Evolutionary conservation across 768 basidiomycete genomes (phyloP).

Genomic region (Pisolithus albus): DNA sequence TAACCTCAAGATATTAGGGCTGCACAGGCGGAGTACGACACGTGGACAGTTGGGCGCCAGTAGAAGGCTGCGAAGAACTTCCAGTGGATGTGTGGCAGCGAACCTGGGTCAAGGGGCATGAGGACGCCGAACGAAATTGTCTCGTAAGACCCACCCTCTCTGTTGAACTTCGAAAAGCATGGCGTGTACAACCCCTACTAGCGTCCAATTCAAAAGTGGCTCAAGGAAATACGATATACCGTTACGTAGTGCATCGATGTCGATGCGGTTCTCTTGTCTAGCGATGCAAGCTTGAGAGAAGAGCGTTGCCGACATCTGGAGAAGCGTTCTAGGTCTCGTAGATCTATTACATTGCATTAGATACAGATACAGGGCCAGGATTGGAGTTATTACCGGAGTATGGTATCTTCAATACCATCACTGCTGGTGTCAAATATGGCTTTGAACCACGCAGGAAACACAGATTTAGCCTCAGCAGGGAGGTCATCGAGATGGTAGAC

Average conservation of each 20-base stretch:
- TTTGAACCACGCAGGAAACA: constrained; percentile 61
- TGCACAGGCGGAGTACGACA: constrained; percentile 59
- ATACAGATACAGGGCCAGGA: neutral
- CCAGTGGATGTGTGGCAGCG: constrained; percentile 44
- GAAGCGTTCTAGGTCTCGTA: constrained; percentile 60
- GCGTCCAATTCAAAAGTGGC: constrained; percentile 71
- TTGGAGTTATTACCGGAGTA: constrained; percentile 43
- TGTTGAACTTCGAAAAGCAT: constrained; percentile 56
- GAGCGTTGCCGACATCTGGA: constrained; percentile 61
- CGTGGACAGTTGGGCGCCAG: constrained; percentile 58
- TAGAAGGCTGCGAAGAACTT: constrained; percentile 62
- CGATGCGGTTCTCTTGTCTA: constrained; percentile 47
- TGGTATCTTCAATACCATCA: constrained; percentile 80
- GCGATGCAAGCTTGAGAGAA: constrained; percentile 56
- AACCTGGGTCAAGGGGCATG: constrained; percentile 31
- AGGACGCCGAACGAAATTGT: neutral
- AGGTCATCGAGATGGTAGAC: constrained; percentile 37
- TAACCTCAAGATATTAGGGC: constrained; percentile 43
- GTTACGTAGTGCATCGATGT: constrained; percentile 61
- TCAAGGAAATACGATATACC: constrained; percentile 74
- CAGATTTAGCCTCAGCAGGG: constrained; percentile 35
- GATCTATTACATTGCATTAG: constrained; percentile 38
- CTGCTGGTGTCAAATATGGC: constrained; percentile 69
- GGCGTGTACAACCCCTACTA: constrained; percentile 63
- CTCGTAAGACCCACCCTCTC: constrained; percentile 36